Percentiles rank a stretch among this genome's conserved stretches.
These are phyloP conservation scores for Pseudoturritis turrita DNA, from an alignment of 345 rosid genomes.

Conservation along the genomic window DNA sequence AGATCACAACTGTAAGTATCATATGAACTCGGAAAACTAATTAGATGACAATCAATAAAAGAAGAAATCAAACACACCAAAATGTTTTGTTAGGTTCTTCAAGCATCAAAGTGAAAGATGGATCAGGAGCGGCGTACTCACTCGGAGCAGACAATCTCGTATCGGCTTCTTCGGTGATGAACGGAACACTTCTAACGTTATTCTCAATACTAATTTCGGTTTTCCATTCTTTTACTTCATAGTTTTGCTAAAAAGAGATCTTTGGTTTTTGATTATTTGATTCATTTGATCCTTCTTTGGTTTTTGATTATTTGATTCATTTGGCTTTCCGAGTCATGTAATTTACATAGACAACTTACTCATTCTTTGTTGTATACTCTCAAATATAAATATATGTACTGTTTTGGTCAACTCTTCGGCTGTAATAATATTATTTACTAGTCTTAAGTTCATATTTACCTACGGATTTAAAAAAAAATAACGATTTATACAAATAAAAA, in stretches of 20 bases:
- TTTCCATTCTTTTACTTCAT: constrained; percentile 37
- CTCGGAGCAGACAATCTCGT: constrained; percentile 52
- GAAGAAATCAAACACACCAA: neutral
- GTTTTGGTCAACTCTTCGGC: neutral
- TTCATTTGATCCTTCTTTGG: constrained; percentile 20
- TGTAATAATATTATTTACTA: neutral
- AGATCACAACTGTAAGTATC: constrained; percentile 78
- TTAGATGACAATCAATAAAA: neutral
- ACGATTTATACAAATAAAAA: no score
- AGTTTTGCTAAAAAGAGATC: constrained; percentile 8
- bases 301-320: no score
- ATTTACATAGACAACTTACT: constrained; percentile 19
- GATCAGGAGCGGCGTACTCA: constrained; percentile 31
- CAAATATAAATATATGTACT: neutral
- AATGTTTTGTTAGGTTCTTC: constrained; percentile 55
- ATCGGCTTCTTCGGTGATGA: constrained; percentile 28
- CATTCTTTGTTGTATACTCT: constrained; percentile 26
- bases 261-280: constrained; percentile 2
- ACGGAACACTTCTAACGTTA: constrained; percentile 27
- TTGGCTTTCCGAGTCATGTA: constrained; percentile 16
- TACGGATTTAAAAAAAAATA: no score
- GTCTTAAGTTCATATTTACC: no score
- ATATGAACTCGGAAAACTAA: neutral
- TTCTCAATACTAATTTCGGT: constrained; percentile 38
- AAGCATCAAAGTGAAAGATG: constrained; percentile 68